Conservation (phyloP, 2,329 filamentous ascomycete genomes). For the Cladosporium sp. region DNA sequence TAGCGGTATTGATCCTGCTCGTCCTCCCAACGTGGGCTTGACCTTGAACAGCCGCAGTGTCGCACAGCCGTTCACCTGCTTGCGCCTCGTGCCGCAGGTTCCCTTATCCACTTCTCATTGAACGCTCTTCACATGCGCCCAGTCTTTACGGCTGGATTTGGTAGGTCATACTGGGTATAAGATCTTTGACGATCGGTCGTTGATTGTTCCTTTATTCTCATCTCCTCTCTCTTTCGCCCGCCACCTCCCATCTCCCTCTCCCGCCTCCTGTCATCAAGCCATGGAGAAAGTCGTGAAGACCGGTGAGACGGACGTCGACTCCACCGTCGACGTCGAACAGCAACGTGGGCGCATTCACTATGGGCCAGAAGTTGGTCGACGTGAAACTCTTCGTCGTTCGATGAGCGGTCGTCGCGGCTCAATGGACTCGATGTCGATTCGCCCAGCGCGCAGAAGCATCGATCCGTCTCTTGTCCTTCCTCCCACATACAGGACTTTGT, state of each 20-base stretch:
- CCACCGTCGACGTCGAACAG: constrained; percentile 17
- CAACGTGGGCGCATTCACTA: constrained; percentile 23
- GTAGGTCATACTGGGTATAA: constrained; percentile 6
- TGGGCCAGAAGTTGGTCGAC: constrained; percentile 39
- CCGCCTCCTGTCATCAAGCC: neutral
- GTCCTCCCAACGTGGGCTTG: neutral
- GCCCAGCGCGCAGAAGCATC: constrained; percentile 40
- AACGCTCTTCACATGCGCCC: constrained; percentile 8
- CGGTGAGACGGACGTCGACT: constrained; percentile 13
- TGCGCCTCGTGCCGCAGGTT: neutral
- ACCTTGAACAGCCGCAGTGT: neutral
- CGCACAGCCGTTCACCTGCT: constrained; percentile 4
- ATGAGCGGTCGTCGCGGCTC: constrained; percentile 20
- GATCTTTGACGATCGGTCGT: neutral
- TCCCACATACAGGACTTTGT: constrained; percentile 46
- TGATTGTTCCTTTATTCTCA: constrained; percentile 6
- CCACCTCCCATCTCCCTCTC: neutral
- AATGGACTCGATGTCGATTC: constrained; percentile 38
- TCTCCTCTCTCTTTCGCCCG: neutral
- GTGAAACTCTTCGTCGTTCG: constrained; percentile 28
- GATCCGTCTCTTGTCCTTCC: constrained; percentile 46
- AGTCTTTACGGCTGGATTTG: neutral
- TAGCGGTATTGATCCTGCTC: constrained; percentile 1
- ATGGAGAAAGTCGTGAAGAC: constrained; percentile 14
- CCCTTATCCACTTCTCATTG: constrained; percentile 7